Percentiles rank a stretch among this genome's conserved stretches.
Conservation (phyloP, 192 early-diverging fungal genomes). For the Podila clonocystis region DNA sequence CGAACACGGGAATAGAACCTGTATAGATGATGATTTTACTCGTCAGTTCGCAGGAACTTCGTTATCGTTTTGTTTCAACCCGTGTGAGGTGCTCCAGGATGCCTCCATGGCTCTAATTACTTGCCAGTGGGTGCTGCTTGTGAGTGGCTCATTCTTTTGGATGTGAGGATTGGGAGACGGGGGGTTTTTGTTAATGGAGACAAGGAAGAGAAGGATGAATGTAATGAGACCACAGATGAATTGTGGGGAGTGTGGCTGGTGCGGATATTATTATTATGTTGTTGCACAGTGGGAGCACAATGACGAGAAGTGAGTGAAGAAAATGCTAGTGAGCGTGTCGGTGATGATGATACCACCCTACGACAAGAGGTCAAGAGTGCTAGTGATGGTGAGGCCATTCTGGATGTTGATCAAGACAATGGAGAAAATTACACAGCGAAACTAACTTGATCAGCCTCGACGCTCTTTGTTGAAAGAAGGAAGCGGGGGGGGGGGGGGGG, state of each 20-base stretch:
- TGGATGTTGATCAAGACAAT: no score
- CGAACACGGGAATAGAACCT: constrained; percentile 62
- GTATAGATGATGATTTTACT: neutral
- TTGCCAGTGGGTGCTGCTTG: constrained; percentile 1
- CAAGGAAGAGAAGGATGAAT: neutral
- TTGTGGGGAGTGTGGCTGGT: neutral
- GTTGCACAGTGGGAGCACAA: no score
- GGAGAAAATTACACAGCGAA: no score
- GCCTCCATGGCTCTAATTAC: neutral
- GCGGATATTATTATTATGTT: no score
- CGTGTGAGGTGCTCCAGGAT: neutral
- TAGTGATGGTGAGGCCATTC: no score
- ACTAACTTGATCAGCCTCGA: no score
- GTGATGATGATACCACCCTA: no score
- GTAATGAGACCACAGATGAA: neutral
- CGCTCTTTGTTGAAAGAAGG: no score
- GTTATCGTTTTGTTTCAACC: neutral
- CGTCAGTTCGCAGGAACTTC: neutral
- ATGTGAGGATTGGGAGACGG: neutral
- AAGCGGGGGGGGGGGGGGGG: no score
- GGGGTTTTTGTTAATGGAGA: neutral
- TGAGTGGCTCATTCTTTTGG: constrained; percentile 5
- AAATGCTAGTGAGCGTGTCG: no score
- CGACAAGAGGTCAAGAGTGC: no score
- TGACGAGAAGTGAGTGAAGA: no score